phyloP scores from a whole-genome alignment of 73 alveolate genomes.

The Diophrys appendiculata region DNA sequence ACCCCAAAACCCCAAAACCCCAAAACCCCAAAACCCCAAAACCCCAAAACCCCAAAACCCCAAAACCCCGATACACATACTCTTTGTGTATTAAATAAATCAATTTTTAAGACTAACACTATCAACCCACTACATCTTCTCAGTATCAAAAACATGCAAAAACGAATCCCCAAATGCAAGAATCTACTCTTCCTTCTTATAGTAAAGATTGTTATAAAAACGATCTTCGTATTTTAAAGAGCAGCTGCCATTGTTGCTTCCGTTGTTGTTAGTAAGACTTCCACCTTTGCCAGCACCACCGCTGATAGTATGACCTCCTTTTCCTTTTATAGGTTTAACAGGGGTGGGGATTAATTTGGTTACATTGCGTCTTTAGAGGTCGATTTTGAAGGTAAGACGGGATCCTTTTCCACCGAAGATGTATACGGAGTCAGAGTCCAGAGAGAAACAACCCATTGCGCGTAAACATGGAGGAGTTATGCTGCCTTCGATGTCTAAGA shows the following conservation, averaged over 20 bases:
- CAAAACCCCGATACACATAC: no score
- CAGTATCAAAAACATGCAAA: background rate
- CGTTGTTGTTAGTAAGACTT: no score
- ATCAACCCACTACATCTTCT: background rate
- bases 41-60: no score
- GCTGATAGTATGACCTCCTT: no score
- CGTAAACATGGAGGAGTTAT: background rate
- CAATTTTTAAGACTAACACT: background rate
- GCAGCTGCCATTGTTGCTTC: no score
- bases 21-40: no score
- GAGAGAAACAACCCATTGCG: background rate
- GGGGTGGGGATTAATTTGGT: no score
- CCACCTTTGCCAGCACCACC: no score
- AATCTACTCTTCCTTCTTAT: background rate
- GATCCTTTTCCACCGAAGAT: constrained; percentile 6
- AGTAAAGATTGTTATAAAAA: no score
- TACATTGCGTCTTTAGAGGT: background rate
- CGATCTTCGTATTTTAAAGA: background rate
- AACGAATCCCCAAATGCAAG: background rate
- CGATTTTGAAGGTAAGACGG: background rate
- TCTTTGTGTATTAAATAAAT: no score
- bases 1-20: no score
- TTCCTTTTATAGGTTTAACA: no score
- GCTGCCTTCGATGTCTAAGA: background rate
- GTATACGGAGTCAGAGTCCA: background rate